Percentiles rank a stretch among this genome's conserved stretches.
These are phyloP conservation scores for Hypoxylon rickii DNA, from an alignment of 495 filamentous ascomycete genomes.

Conservation along the genomic window DNA sequence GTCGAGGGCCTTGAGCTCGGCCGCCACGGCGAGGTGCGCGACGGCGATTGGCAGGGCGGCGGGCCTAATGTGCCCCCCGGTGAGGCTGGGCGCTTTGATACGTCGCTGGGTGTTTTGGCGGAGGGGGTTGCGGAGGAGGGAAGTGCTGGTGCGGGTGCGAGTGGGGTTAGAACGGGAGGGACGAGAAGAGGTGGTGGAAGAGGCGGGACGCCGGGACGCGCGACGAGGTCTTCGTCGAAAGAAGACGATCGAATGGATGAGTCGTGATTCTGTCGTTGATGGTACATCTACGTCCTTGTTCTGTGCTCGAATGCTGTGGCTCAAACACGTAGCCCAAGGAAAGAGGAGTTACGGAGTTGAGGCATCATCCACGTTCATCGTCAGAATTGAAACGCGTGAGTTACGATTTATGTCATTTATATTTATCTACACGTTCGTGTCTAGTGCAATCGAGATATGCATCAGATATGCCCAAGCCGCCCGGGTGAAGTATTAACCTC, in stretches of 20 bases:
- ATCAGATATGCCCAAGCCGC: too few species aligned
- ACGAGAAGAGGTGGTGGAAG: background rate
- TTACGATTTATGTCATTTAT: too few species aligned
- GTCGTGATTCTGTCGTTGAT: constrained; percentile 30
- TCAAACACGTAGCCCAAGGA: too few species aligned
- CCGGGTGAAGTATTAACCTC: too few species aligned
- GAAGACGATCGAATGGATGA: constrained; percentile 36
- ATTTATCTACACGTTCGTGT: too few species aligned
- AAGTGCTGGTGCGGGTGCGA: background rate
- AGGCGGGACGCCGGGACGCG: too few species aligned
- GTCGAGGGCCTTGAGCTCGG: constrained; percentile 61
- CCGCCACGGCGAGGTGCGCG: constrained; percentile 58
- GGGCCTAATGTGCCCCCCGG: constrained; percentile 44
- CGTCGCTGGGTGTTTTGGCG: constrained; percentile 48
- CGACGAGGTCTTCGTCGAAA: constrained; percentile 5
- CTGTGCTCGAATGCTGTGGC: too few species aligned
- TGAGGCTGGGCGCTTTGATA: constrained; percentile 60
- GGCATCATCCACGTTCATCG: too few species aligned
- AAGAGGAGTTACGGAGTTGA: too few species aligned
- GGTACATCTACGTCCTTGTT: too few species aligned
- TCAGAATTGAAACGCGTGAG: too few species aligned
- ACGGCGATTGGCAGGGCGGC: constrained; percentile 60
- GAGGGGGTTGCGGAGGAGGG: constrained; percentile 9
- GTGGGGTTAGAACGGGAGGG: background rate
- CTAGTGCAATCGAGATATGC: too few species aligned